These are phyloP conservation scores for Vinca major DNA, from an alignment of 305 asterid species.

Conservation along the genomic window DNA sequence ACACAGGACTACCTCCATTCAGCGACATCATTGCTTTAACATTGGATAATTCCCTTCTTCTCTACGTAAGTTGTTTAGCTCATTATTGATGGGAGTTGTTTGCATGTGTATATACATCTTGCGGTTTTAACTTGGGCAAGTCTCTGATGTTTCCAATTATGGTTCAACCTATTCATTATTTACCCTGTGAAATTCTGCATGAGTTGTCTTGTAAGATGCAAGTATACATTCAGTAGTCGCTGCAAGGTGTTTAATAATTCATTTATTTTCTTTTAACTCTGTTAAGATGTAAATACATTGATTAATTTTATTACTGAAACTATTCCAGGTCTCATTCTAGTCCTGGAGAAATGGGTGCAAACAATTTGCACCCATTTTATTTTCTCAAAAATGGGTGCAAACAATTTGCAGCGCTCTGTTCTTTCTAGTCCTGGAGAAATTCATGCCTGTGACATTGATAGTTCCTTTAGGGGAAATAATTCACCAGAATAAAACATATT, in stretches of 20 bases:
- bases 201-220: neutral
- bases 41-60: slow-evolving; percentile 57
- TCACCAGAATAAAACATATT: neutral
- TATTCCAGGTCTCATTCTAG: neutral
- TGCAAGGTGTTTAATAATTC: neutral
- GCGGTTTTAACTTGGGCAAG: neutral
- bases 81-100: neutral
- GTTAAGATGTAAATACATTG: neutral
- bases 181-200: slow-evolving; percentile 1
- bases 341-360: neutral
- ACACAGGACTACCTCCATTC: slow-evolving; percentile 50
- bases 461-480: neutral
- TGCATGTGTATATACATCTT: neutral
- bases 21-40: slow-evolving; percentile 69
- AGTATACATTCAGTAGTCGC: neutral
- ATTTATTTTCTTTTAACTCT: neutral
- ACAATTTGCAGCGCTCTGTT: neutral
- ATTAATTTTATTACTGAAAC: neutral
- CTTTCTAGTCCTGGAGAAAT: neutral
- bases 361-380: neutral
- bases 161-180: neutral
- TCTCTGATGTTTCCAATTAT: neutral
- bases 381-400: neutral
- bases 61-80: slow-evolving; percentile 60
- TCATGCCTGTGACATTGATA: neutral